Base-by-base conservation (phyloP, 2,329 filamentous ascomycete species). In the Fusarium robinianum region DNA sequence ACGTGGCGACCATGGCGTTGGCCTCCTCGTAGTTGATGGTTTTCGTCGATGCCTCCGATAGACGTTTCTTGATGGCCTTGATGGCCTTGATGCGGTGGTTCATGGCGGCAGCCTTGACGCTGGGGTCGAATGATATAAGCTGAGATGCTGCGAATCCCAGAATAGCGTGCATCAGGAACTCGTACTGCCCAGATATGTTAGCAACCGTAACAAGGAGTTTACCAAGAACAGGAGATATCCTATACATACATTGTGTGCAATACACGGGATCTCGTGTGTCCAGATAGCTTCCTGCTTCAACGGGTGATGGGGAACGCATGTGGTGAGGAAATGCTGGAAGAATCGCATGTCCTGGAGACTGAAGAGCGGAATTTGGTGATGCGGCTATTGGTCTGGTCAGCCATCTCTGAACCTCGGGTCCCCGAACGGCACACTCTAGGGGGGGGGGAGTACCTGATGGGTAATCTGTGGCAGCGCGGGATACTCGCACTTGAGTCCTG, bases 151-250 rank as follows among this genome's bases (percentile, higher is more conserved):
- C 75, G 47, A 86, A 75, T 9, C 83, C 83, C 1, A 87, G 74
- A 36, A 88, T 83, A 5, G 84, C 81, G 62, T 88, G 84, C 78
- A 88, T 86, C 8, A 87, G 72, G 46, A 81, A 85, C 42, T 84
- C 80, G 53, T 85, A 76, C 76, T 83, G 44, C 15, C 40, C 6
- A 21, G 19, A n/a, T n/a, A n/a, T n/a, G 25, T 61, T 37, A 51
- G 53, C 33, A 15, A 27, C n/a, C n/a, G n/a, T n/a, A n/a, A n/a
- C n/a, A n/a, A n/a, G n/a, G n/a, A n/a, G n/a, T n/a, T n/a, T n/a
- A n/a, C n/a, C n/a, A n/a, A n/a, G n/a, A n/a, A n/a, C n/a, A n/a
- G 5, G 17, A 12, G 6, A 5, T 7, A n/a, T n/a, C n/a, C n/a
- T n/a, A 2, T 12, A 63, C 76, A 18, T 72, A 83, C 83, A 46